Conservation (phyloP, 129 eudicot species). For the sunflower (Helianthus annuus) region DNA sequence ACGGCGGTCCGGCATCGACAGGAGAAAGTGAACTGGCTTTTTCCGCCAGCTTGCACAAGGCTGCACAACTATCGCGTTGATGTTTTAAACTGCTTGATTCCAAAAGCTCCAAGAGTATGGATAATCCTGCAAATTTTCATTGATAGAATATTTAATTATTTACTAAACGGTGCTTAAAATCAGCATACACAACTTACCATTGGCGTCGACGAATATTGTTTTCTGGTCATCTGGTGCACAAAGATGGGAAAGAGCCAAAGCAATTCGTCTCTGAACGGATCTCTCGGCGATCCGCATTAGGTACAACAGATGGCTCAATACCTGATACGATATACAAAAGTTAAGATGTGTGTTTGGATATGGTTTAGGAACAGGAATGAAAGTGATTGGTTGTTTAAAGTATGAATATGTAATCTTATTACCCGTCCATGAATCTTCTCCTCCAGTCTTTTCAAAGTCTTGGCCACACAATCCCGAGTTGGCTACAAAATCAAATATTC, state of each 20-base stretch:
- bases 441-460: conserved; percentile 64
- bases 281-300: conserved; percentile 57
- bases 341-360: neutral
- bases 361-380: no score
- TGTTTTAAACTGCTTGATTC: conserved; percentile 47
- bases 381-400: neutral
- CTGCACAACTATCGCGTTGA: conserved; percentile 56
- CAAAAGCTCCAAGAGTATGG: conserved; percentile 53
- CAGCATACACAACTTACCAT: conserved; percentile 32
- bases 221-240: conserved; percentile 63
- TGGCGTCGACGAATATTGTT: conserved; percentile 50
- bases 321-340: conserved; percentile 34
- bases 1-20: conserved; percentile 63
- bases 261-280: conserved; percentile 53
- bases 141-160: neutral
- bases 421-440: conserved; percentile 74
- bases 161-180: neutral
- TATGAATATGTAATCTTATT: conserved; percentile 24
- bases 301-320: conserved; percentile 54
- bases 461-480: conserved; percentile 66
- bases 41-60: conserved; percentile 58
- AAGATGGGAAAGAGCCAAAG: conserved; percentile 66
- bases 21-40: conserved; percentile 53
- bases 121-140: conserved; percentile 40
- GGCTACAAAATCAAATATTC: conserved; percentile 43